Evolutionary conservation across 768 basidiomycete species (phyloP).

Genomic region (Macrolepiota dolichaula): DNA sequence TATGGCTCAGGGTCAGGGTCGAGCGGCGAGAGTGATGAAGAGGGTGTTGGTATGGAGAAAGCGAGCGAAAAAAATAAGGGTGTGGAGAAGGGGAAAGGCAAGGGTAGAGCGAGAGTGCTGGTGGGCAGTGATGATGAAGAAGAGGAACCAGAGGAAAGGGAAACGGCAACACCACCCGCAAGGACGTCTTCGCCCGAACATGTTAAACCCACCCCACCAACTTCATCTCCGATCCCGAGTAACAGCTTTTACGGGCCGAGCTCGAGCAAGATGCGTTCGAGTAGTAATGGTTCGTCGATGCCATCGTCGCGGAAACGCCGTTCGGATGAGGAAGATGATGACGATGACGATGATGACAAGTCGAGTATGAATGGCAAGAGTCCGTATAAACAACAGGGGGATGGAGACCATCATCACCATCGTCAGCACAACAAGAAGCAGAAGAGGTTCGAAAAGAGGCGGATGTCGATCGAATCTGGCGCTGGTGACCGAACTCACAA

Average conservation of each 20-base stretch:
- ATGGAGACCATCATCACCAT: background rate
- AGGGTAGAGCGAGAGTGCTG: background rate
- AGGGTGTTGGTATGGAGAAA: slow-evolving; percentile 5
- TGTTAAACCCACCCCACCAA: background rate
- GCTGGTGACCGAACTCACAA: background rate
- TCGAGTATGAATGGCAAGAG: background rate
- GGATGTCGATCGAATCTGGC: background rate
- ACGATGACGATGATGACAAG: background rate
- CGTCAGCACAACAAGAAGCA: background rate
- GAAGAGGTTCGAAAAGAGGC: background rate
- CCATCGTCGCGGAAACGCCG: background rate
- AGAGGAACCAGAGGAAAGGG: background rate
- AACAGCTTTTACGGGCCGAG: slow-evolving; percentile 12
- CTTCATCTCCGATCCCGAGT: slow-evolving; percentile 12
- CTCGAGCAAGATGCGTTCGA: background rate
- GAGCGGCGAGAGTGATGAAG: slow-evolving; percentile 13
- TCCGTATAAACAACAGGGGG: background rate
- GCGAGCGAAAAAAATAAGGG: background rate
- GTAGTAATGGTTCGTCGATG: background rate
- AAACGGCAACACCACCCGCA: slow-evolving; percentile 7
- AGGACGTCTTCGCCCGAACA: background rate
- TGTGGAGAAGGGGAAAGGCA: background rate
- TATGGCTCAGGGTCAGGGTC: slow-evolving; percentile 25
- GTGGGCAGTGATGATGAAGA: slow-evolving; percentile 14
- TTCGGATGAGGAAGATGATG: background rate